Base-by-base conservation (phyloP, 192 early-diverging fungal genomes). In the Podila horticola region DNA sequence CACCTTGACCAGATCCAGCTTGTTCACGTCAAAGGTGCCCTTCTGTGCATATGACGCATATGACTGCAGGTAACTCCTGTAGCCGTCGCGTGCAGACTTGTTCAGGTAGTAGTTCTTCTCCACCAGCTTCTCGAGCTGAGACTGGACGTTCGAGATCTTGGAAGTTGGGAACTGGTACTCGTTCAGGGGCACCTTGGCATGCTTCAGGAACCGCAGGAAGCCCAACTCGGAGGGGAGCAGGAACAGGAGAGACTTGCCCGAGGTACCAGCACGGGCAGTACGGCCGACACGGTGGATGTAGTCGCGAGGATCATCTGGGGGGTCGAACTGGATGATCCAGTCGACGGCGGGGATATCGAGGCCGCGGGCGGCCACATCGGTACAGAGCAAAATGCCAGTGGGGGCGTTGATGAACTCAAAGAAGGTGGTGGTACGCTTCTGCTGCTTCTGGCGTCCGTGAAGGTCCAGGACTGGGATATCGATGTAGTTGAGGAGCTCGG, bases 271-370 rank as follows among this genome's bases (percentile, higher is more conserved):
- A 76, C 98, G 92, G 6, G 98, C 98, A 0, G 98, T 99, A 67
- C 98, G 93, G 33, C 98, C 97, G 28, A 97, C 96, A 75, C 96
- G 91, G 75, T 97, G 96, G 58, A 97, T 97, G 77, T 97, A 97
- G 82, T 97, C 95, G 82, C 96, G 94, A 73, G 97, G 97, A 88
- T 99, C 98, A 94, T 99, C 97, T 75, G 98, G 98, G 20, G 98
- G 97, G 83, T 99, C 98, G 82, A 94, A 99, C 85, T 99, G 98
- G 66, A 99, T 94, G 81, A 99, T 99, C 97, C 97, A 99, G 82
- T 98, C 97, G 12, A 99, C 98, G 8, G 94, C 90, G 31, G 98
- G 98, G 61, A 99, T 98, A 85, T 99, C 98, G 34, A 99, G 85
- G 3, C 98, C 98, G 84, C 98, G 92, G 5, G 98, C 98, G 20